These are phyloP conservation scores for Ailanthus altissimus DNA, from an alignment of 345 rosid species.

Conservation along the genomic window DNA sequence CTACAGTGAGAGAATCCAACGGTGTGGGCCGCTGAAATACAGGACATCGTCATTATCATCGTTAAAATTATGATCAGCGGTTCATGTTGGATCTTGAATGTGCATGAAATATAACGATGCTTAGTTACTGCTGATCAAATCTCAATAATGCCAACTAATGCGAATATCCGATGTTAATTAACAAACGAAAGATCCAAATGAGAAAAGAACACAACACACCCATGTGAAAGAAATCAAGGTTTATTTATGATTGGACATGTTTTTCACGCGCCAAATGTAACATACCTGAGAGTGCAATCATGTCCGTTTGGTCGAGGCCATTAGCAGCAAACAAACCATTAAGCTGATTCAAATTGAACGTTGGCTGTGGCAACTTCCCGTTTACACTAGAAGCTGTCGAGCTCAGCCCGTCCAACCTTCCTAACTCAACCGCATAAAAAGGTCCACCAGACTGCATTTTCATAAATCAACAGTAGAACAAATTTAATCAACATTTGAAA, in stretches of 20 bases:
- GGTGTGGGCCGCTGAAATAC: conserved; percentile 69
- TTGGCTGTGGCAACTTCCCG: conserved; percentile 69
- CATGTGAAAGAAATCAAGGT: neutral
- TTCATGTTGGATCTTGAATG: neutral
- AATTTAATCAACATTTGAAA: neutral
- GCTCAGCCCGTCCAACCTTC: conserved; percentile 72
- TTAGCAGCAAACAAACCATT: conserved; percentile 51
- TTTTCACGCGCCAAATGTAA: neutral
- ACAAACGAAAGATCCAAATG: no score
- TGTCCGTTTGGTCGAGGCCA: conserved; percentile 63
- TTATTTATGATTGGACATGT: neutral
- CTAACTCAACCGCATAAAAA: conserved; percentile 60
- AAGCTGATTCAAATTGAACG: conserved; percentile 53
- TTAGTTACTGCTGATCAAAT: neutral
- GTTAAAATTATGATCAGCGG: neutral
- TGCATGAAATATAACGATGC: neutral
- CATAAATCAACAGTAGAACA: neutral
- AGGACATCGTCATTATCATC: neutral
- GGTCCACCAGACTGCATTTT: conserved; percentile 67
- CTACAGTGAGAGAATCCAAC: conserved; percentile 77
- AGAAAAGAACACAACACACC: no score
- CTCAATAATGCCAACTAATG: neutral
- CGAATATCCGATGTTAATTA: no score
- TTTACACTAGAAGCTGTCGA: conserved; percentile 58
- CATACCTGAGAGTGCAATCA: conserved; percentile 89